These are phyloP conservation scores for Pachyrhizus erosus DNA, from an alignment of 306 rosid genomes.

Conservation along the genomic window DNA sequence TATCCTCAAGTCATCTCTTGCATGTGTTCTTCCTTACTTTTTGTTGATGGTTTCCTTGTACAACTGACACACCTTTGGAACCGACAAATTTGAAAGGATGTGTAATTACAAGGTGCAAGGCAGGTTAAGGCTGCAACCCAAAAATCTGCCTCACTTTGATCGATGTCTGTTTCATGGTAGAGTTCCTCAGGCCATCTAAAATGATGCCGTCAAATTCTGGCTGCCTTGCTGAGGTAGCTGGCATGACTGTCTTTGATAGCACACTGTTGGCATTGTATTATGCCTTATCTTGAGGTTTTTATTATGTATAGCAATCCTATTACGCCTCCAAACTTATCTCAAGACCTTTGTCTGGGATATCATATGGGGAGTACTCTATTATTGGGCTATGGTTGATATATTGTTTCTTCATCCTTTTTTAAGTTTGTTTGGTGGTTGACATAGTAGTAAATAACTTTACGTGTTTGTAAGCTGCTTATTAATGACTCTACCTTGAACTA, in stretches of 20 bases:
- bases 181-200: neutral
- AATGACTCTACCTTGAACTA: neutral
- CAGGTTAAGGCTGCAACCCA: neutral
- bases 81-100: neutral
- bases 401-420: neutral
- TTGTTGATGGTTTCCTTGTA: neutral
- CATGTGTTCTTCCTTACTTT: neutral
- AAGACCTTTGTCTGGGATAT: neutral
- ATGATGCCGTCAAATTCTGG: neutral
- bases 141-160: constrained; percentile 11
- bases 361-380: neutral
- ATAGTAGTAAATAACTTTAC: neutral
- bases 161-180: neutral
- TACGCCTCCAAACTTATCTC: neutral
- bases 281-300: neutral
- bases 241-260: neutral
- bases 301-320: neutral
- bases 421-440: neutral
- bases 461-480: neutral
- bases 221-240: neutral
- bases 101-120: neutral
- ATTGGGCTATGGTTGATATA: neutral
- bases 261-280: neutral
- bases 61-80: neutral
- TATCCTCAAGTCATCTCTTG: neutral